phyloP scores from a whole-genome alignment of 2,329 filamentous ascomycete species.

The Fusarium vanettenii region DNA sequence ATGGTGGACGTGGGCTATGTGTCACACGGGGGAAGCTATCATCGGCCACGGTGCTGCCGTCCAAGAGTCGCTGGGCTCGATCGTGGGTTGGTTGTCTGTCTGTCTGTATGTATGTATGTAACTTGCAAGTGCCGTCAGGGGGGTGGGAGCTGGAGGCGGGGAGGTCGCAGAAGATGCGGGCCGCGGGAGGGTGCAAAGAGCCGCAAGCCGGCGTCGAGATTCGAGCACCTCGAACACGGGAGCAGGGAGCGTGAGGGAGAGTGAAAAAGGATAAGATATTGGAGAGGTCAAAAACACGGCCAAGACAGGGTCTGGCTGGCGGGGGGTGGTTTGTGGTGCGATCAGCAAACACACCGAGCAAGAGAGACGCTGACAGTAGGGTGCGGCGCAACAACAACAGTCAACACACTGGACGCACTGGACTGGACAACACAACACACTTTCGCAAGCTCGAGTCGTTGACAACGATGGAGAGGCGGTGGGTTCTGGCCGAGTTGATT shows the following conservation, averaged over 20 bases:
- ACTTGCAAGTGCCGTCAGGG: slow-evolving; percentile 32
- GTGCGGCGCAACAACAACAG: slow-evolving; percentile 35
- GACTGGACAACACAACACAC: neutral
- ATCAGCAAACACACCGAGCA: slow-evolving; percentile 27
- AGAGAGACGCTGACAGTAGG: slow-evolving; percentile 14
- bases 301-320: slow-evolving; percentile 36
- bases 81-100: slow-evolving; percentile 21
- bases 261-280: slow-evolving; percentile 2
- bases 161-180: slow-evolving; percentile 39
- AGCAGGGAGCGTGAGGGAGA: slow-evolving; percentile 13
- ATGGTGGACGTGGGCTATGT: slow-evolving; percentile 50
- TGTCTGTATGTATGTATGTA: neutral
- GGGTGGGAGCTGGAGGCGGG: slow-evolving; percentile 26
- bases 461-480: slow-evolving; percentile 37
- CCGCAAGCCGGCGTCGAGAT: slow-evolving; percentile 42
- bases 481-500: slow-evolving; percentile 42
- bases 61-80: slow-evolving; percentile 24
- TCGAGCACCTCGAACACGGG: slow-evolving; percentile 25
- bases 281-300: slow-evolving; percentile 22
- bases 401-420: neutral
- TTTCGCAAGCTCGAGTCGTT: slow-evolving; percentile 15
- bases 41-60: slow-evolving; percentile 41
- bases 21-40: slow-evolving; percentile 41
- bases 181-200: slow-evolving; percentile 33
- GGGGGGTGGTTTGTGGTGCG: slow-evolving; percentile 32